Percentiles rank a stretch among this genome's conserved stretches.
Conservation (phyloP, 2,329 filamentous ascomycete species). For the Pyrenophora seminiperda region DNA sequence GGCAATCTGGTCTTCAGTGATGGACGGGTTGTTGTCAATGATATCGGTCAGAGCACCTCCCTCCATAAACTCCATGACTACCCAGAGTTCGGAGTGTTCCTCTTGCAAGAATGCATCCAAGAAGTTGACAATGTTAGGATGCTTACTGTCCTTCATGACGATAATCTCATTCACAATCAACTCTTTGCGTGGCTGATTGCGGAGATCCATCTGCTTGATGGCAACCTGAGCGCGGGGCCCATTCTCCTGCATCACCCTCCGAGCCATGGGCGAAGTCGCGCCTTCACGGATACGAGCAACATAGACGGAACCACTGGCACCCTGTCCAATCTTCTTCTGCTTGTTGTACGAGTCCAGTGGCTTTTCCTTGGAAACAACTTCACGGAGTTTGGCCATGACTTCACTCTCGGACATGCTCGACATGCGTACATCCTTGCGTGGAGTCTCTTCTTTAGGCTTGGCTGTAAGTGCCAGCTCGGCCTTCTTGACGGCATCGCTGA, state of each 20-base stretch:
- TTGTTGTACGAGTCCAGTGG: constrained; percentile 96
- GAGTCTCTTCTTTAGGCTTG: constrained; percentile 71
- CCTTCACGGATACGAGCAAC: constrained; percentile 93
- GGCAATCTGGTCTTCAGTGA: constrained; percentile 95
- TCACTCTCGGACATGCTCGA: constrained; percentile 97
- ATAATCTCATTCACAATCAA: constrained; percentile 99
- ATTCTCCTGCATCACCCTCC: constrained; percentile 77
- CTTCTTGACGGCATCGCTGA: constrained; percentile 76
- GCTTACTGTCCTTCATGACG: constrained; percentile 99
- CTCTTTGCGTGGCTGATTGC: constrained; percentile 95
- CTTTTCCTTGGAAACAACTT: constrained; percentile 94
- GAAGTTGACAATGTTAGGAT: constrained; percentile 99
- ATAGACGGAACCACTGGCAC: constrained; percentile 96
- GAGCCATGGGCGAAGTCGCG: constrained; percentile 79
- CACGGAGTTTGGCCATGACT: constrained; percentile 93
- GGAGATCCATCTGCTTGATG: constrained; percentile 99
- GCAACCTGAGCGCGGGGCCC: constrained; percentile 87
- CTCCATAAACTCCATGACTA: constrained; percentile 99
- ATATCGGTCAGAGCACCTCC: constrained; percentile 96
- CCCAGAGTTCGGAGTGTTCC: constrained; percentile 95
- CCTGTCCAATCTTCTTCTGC: constrained; percentile 99
- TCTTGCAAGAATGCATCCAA: constrained; percentile 95
- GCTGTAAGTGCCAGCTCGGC: constrained; percentile 83
- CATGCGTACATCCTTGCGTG: constrained; percentile 94
- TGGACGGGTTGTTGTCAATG: constrained; percentile 94